Percentiles rank a stretch among this genome's conserved stretches.
Evolutionary conservation across 768 basidiomycete species (phyloP).

Genomic region (Suillus cothurnatus): DNA sequence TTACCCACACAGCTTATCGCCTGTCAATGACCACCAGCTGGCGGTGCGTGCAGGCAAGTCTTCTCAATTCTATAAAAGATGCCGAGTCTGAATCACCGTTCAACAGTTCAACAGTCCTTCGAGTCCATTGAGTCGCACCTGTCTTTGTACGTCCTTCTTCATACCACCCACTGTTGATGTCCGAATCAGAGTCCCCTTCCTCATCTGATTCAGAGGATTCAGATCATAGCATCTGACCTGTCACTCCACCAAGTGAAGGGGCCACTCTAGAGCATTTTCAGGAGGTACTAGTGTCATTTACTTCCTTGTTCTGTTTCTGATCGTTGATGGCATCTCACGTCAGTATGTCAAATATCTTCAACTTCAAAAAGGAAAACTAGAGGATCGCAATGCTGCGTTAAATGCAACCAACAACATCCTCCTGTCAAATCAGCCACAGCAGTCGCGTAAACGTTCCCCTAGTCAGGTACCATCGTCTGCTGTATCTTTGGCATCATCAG

Average conservation of each 20-base stretch:
- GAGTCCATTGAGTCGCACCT: no score
- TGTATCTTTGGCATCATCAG: not conserved
- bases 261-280: not conserved
- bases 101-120: no score
- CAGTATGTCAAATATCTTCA: conserved; percentile 1
- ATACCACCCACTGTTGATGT: not conserved
- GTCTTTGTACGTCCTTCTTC: not conserved
- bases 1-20: no score
- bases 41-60: no score
- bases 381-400: not conserved
- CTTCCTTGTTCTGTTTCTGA: not conserved
- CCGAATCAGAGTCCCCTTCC: not conserved
- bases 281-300: not conserved
- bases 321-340: not conserved
- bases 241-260: not conserved
- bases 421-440: not conserved
- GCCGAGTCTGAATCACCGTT: no score
- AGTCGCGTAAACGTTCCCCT: not conserved
- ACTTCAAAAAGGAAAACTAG: not conserved
- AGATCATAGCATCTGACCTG: not conserved
- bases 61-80: no score
- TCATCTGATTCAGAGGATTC: not conserved
- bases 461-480: not conserved
- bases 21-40: no score
- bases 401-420: not conserved